Base-by-base conservation (phyloP, 192 early-diverging fungal genomes). In the Haplosporangium gracile region DNA sequence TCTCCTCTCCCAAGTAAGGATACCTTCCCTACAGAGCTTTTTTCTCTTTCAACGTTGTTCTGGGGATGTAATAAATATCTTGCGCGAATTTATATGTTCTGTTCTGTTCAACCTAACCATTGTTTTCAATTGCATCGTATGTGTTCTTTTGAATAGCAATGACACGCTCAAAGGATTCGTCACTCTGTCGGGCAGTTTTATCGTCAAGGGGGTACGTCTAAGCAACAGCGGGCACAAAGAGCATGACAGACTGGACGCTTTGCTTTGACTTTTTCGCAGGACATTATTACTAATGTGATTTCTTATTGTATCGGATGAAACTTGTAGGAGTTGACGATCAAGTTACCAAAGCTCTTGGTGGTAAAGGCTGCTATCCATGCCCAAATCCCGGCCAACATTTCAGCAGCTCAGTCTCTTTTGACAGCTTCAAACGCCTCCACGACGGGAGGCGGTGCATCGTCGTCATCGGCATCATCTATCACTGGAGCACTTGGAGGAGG, bases 101-200 rank as follows among this genome's bases (percentile, higher is more conserved):
- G 49, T 16, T 22, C 49, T 20, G 16, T 3, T 5, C 20, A 1
- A 15, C n/a, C 18, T 75, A 34, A 39, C 36, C 11, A 57, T 60
- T 42, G 63, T 51, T n/a, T 39, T 10, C n/a, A 49, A 29, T 20
- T 80, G 16, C n/a, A 26, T 49, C 29, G 10, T 36, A 36, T 36
- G 36, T 70, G 20, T 29, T 40, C 9, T 68, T 68, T 1, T 1
- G 43, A 0, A 38, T 75, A 86, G 84, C 49, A 80, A 86, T n/a
- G 84, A 86, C 60, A 75, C 71, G 1, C 60, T 86, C 65, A 86
- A 86, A 49, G 84, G 84, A 18, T 86, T 81, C 42, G 76, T 86
- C 6, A 86, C 84, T 0, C 76, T 86, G 3, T 60, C 84, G 0
- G 79, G 84, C 5, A 76, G 84, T 39, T 86, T 78, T 53, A 86